phyloP scores from a whole-genome alignment of 345 rosid genomes.

The Pistacia vera region DNA sequence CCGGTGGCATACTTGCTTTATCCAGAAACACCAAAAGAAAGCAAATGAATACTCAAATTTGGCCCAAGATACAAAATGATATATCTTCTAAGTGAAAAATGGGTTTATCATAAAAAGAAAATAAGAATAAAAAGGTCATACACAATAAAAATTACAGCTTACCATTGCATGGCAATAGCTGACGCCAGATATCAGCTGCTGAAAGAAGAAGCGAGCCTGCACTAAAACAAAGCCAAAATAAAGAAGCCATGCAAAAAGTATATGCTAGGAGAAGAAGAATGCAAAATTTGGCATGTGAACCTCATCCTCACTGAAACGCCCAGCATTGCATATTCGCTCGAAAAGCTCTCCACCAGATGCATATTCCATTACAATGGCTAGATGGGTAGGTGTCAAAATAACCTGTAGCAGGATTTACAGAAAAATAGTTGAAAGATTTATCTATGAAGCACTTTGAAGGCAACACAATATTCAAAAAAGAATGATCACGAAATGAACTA shows the following conservation, averaged over 20 bases:
- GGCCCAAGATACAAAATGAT: conserved; percentile 6
- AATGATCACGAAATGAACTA: neutral
- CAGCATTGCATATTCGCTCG: conserved; percentile 81
- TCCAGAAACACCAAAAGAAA: conserved; percentile 23
- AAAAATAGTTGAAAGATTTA: neutral
- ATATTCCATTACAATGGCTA: conserved; percentile 96
- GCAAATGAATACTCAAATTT: conserved; percentile 10
- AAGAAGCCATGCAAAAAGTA: conserved; percentile 5
- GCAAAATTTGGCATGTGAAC: conserved; percentile 29
- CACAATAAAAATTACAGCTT: conserved; percentile 8
- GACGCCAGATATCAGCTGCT: conserved; percentile 95
- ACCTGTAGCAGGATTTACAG: conserved; percentile 43
- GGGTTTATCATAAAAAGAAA: conserved; percentile 25
- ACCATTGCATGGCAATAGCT: conserved; percentile 98
- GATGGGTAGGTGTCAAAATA: conserved; percentile 88
- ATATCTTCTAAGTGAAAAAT: conserved; percentile 1
- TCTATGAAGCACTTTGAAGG: neutral
- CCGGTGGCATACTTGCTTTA: conserved; percentile 96
- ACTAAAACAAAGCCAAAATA: conserved; percentile 8
- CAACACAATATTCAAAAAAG: neutral
- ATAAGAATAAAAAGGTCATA: neutral
- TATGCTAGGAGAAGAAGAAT: neutral
- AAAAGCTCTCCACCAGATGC: conserved; percentile 96
- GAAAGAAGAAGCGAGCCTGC: conserved; percentile 98
- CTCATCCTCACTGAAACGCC: conserved; percentile 94